These are phyloP conservation scores for Diutina mesorugosa DNA, from an alignment of 1,139 yeast genomes.

Conservation along the genomic window DNA sequence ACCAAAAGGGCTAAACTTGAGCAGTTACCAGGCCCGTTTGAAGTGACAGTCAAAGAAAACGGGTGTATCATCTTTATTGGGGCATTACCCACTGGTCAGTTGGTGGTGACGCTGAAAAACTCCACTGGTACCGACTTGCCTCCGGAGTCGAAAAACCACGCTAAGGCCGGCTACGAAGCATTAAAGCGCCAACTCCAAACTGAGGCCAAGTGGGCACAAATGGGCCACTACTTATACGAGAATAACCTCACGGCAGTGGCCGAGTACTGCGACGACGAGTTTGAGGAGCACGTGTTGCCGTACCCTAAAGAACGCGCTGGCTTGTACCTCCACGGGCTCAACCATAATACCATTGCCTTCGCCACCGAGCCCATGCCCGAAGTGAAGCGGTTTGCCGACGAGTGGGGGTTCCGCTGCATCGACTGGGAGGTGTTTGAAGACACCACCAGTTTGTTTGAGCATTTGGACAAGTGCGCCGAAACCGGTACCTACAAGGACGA, in stretches of 20 bases:
- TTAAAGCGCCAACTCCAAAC: constrained; percentile 38
- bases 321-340: constrained; percentile 80
- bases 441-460: constrained; percentile 29
- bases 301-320: constrained; percentile 63
- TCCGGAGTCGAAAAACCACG: constrained; percentile 47
- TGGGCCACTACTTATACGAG: constrained; percentile 42
- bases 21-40: constrained; percentile 64
- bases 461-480: constrained; percentile 43
- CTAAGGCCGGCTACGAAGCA: constrained; percentile 55
- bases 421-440: constrained; percentile 28
- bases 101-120: constrained; percentile 80
- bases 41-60: constrained; percentile 74
- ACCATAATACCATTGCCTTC: constrained; percentile 53
- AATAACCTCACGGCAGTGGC: constrained; percentile 73
- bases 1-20: constrained; percentile 39
- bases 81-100: constrained; percentile 60
- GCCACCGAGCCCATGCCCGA: constrained; percentile 47
- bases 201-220: constrained; percentile 25
- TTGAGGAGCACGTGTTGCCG: constrained; percentile 88
- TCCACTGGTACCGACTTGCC: constrained; percentile 53
- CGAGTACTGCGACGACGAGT: constrained; percentile 82
- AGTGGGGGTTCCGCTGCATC: constrained; percentile 62
- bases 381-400: constrained; percentile 47
- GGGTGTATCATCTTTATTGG: constrained; percentile 86
- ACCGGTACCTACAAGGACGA: constrained; percentile 61